Base-by-base conservation (phyloP, 192 early-diverging fungal species). In the Coemansia biformis region DNA sequence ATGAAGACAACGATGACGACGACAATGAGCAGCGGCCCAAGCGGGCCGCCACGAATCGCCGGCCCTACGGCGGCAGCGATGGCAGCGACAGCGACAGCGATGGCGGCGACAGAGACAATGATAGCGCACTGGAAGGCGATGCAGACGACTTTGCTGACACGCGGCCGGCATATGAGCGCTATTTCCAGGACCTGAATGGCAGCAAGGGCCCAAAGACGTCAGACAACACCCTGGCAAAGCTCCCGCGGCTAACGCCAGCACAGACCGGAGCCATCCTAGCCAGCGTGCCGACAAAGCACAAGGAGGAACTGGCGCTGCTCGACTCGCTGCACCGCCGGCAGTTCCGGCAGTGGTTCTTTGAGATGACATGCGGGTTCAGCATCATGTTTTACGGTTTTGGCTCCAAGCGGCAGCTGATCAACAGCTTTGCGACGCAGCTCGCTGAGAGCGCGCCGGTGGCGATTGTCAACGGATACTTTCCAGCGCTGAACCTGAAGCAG, bases 341-440 rank as follows among this genome's bases (percentile, higher is more conserved):
- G 44, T 98, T 92, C 50, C 66, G 65, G 1, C 90, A 99, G 54
- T 98, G 93, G 93, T 76, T 65, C 39, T 91, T 91, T 78, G 90
- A 96, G 57, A 66, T 96, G 5, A 41, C 55, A 4, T 73, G 76
- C 11, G 91, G 89, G 1, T 99, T 92, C 60, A 95, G 88, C 51
- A 68, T 99, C 6, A 51, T 92, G 1, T 86, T 95, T 35, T 95
- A 91, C 56, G 96, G 96, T 0, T 95, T 84, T 57, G 96, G 96
- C 0, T 95, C 92, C 9, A 99, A 99, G 61, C 82, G 84, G 5
- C 64, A 66, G 5, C 47, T 99, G n/a, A 57, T 96, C 29, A 86
- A 80, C 38, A 48, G 75, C 30, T 93, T 98, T 74, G 86, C 82
- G 4, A 63, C 61, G 0, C 52, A 76, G 5, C 33, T 71, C 15